These are phyloP conservation scores for Cryphonectria parasitica DNA, from an alignment of 2,329 filamentous ascomycete species.

Conservation along the genomic window DNA sequence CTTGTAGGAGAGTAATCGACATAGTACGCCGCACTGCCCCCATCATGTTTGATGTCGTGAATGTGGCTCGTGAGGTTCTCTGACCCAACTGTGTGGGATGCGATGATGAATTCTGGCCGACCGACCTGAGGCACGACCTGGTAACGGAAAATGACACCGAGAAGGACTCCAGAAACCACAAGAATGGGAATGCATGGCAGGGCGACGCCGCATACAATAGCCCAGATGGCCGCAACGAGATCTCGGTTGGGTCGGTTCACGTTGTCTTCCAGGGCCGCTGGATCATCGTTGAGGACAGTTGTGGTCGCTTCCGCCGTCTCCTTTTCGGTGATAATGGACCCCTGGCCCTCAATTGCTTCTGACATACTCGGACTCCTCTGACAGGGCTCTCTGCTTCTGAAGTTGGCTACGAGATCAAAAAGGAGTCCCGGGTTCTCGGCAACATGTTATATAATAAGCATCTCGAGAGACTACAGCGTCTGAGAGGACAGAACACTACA, in stretches of 20 bases:
- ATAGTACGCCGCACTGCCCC: not conserved
- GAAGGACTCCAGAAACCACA: not conserved
- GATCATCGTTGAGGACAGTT: not conserved
- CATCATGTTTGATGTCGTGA: not conserved
- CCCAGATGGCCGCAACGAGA: slow-evolving; percentile 5
- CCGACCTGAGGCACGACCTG: slow-evolving; percentile 1
- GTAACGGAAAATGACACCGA: not conserved
- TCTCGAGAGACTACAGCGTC: not conserved
- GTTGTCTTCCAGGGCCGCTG: not conserved
- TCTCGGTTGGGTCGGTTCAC: not conserved
- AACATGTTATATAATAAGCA: not conserved
- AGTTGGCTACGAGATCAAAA: not conserved
- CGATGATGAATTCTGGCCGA: not conserved
- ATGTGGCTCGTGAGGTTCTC: slow-evolving; percentile 1
- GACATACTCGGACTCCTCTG: not conserved
- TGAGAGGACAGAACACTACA: not conserved
- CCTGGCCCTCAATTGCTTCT: not conserved
- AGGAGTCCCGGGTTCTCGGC: too few species aligned
- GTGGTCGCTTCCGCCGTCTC: not conserved
- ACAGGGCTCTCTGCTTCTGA: not conserved
- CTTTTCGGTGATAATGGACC: not conserved
- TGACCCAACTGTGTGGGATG: not conserved
- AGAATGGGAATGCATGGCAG: slow-evolving; percentile 2
- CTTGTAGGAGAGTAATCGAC: not conserved
- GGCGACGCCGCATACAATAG: not conserved